Conservation (phyloP, 805 yeast genomes). For the Candida silvatica region DNA sequence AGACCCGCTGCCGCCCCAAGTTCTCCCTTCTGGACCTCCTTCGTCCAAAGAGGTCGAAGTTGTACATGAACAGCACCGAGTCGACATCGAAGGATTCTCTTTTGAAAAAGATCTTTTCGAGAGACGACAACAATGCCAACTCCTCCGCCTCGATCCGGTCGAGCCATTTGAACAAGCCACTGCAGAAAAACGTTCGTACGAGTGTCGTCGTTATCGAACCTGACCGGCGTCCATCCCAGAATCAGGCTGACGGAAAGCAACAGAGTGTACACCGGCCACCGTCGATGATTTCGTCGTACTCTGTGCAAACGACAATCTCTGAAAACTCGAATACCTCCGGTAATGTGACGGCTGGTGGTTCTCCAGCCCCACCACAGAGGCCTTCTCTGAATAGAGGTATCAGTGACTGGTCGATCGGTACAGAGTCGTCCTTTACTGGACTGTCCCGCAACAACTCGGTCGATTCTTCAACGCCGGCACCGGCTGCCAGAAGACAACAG, state of each 20-base stretch:
- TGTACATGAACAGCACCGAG: too few species aligned
- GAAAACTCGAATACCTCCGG: constrained; percentile 41
- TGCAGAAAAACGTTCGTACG: constrained; percentile 6
- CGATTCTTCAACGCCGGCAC: constrained; percentile 24
- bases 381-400: constrained; percentile 22
- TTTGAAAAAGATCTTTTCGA: background rate
- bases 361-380: constrained; percentile 4
- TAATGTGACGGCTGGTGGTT: constrained; percentile 16
- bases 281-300: too few species aligned
- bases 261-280: too few species aligned
- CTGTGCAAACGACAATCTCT: constrained; percentile 39
- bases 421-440: constrained; percentile 23
- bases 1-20: too few species aligned
- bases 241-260: background rate
- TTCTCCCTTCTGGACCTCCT: too few species aligned
- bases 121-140: too few species aligned
- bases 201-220: constrained; percentile 15
- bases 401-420: constrained; percentile 24
- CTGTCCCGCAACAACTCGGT: constrained; percentile 27
- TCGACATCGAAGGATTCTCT: background rate
- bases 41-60: too few species aligned
- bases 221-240: constrained; percentile 1
- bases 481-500: constrained; percentile 23
- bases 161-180: too few species aligned
- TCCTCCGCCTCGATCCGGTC: too few species aligned